A percentile compares a stretch with the other conserved stretches of the same genome.
These are phyloP conservation scores for Fusarium sp. DNA, from an alignment of 2,329 filamentous ascomycete species.

Conservation along the genomic window DNA sequence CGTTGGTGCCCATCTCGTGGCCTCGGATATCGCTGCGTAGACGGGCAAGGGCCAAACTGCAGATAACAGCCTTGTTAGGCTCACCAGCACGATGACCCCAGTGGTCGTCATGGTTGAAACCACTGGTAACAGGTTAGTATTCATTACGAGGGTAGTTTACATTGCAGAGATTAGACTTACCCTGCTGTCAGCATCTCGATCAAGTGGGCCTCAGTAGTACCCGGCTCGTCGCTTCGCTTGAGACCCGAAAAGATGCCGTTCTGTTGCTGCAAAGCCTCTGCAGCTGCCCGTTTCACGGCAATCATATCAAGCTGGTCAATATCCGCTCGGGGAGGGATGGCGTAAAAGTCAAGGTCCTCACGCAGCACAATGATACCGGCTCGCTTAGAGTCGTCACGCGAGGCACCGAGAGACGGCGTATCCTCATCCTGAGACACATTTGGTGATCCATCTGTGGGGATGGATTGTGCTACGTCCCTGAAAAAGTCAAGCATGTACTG, in stretches of 20 bases:
- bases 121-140: conserved; percentile 64
- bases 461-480: conserved; percentile 94
- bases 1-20: conserved; percentile 77
- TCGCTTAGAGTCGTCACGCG: conserved; percentile 83
- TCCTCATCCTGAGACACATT: conserved; percentile 72
- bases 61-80: conserved; percentile 98
- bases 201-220: conserved; percentile 96
- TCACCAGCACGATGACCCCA: conserved; percentile 99
- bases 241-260: conserved; percentile 96
- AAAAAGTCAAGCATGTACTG: conserved; percentile 99
- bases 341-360: conserved; percentile 98
- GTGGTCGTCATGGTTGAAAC: conserved; percentile 93
- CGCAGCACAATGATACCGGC: conserved; percentile 97
- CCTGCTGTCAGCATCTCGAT: conserved; percentile 99
- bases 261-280: conserved; percentile 85
- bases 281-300: conserved; percentile 92
- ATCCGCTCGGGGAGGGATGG: conserved; percentile 85
- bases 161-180: conserved; percentile 64
- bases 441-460: conserved; percentile 79
- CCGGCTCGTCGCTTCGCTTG: conserved; percentile 93
- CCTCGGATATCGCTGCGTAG: conserved; percentile 93
- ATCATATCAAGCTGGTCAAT: conserved; percentile 94
- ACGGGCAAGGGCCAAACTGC: conserved; percentile 91
- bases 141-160: too few relatives aligned
- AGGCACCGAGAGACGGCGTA: conserved; percentile 73